Conservation (phyloP, 2,329 filamentous ascomycete species). For the Aspergillus costaricaensis region DNA sequence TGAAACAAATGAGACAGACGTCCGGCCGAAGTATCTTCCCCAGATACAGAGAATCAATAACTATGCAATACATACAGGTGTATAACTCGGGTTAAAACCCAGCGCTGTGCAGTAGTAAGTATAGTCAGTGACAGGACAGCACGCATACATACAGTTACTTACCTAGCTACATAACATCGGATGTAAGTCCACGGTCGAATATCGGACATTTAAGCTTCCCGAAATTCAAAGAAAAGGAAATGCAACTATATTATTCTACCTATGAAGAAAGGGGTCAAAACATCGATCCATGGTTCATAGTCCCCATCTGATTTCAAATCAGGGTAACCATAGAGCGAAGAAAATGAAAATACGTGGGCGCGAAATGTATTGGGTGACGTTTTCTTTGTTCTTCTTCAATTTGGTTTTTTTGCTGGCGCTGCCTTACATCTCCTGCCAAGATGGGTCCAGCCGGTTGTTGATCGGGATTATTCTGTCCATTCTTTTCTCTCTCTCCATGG, state of each 20-base stretch:
- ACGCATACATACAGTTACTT: neutral
- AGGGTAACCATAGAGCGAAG: constrained; percentile 1
- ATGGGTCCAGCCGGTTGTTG: neutral
- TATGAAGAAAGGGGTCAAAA: neutral
- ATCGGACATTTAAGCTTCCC: neutral
- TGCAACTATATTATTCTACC: neutral
- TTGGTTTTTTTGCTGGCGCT: neutral
- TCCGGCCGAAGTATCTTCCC: no score
- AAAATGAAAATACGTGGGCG: neutral
- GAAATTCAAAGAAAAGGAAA: neutral
- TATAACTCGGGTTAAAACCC: no score
- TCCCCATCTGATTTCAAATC: constrained; percentile 8
- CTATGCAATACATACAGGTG: no score
- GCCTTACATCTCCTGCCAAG: constrained; percentile 4
- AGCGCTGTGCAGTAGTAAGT: no score
- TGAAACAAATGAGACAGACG: no score
- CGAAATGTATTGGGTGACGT: neutral
- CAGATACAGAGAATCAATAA: no score
- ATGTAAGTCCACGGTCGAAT: neutral
- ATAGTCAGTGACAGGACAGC: no score
- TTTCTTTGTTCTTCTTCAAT: neutral
- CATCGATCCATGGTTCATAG: neutral
- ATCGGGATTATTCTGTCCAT: neutral
- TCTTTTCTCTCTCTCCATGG: neutral
- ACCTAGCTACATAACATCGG: neutral